Evolutionary conservation across 352 stramenopile species (phyloP).

Genomic region (Phytophthora capsici): DNA sequence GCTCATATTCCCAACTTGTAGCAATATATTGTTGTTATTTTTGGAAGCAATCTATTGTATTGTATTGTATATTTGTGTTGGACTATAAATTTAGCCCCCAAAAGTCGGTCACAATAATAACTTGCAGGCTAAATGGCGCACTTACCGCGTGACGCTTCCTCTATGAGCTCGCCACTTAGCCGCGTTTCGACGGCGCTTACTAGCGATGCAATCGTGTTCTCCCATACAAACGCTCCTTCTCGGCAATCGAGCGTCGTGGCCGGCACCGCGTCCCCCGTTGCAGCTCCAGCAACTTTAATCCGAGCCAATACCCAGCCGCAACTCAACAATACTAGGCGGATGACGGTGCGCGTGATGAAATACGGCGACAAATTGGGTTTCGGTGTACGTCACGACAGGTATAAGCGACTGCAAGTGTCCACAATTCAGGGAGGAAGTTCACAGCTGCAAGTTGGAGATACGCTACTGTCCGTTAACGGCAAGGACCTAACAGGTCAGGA

Average conservation of each 20-base stretch:
- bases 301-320: constrained; percentile 12
- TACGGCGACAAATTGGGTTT: constrained; percentile 68
- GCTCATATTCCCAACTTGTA: constrained; percentile 8
- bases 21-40: neutral
- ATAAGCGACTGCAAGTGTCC: constrained; percentile 63
- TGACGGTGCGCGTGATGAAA: constrained; percentile 60
- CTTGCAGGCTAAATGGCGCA: constrained; percentile 15
- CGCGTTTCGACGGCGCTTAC: constrained; percentile 21
- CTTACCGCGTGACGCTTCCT: neutral
- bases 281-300: neutral
- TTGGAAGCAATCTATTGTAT: no score
- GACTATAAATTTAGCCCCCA: constrained; percentile 9
- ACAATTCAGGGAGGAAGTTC: constrained; percentile 53
- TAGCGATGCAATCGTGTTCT: constrained; percentile 72
- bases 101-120: neutral
- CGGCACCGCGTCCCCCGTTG: constrained; percentile 14
- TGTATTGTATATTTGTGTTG: no score
- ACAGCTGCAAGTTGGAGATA: constrained; percentile 62
- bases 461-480: constrained; percentile 73
- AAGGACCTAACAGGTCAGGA: constrained; percentile 51
- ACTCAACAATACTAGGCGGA: constrained; percentile 27
- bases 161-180: neutral
- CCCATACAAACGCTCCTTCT: constrained; percentile 58
- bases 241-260: constrained; percentile 38
- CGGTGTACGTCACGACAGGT: constrained; percentile 67